Evolutionary conservation across 2,329 filamentous ascomycete genomes (phyloP).

Genomic region (Ophiostoma tasmaniense): DNA sequence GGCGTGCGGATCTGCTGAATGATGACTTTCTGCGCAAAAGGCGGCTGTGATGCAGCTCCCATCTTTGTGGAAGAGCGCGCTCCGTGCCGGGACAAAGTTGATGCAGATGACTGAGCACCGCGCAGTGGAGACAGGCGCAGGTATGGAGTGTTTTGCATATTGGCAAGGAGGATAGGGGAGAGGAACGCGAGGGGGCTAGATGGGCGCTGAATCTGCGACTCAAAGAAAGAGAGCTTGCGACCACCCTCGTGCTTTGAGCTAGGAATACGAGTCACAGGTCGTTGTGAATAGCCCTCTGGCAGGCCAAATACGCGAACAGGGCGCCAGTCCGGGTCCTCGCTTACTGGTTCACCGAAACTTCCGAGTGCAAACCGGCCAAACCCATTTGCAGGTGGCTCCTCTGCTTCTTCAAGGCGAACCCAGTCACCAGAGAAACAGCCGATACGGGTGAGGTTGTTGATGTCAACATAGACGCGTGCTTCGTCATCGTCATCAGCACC

Average conservation of each 20-base stretch:
- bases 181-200: constrained; percentile 58
- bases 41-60: constrained; percentile 47
- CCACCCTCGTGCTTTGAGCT: constrained; percentile 41
- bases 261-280: constrained; percentile 52
- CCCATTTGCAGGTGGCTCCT: constrained; percentile 62
- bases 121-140: constrained; percentile 64
- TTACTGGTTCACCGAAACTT: constrained; percentile 46
- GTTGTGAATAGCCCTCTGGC: constrained; percentile 62
- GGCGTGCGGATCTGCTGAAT: constrained; percentile 84
- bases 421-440: constrained; percentile 97
- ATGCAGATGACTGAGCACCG: not conserved
- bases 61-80: constrained; percentile 37
- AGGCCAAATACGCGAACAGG: constrained; percentile 84
- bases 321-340: constrained; percentile 61
- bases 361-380: constrained; percentile 60
- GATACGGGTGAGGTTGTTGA: constrained; percentile 74
- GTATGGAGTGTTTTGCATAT: constrained; percentile 70
- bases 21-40: constrained; percentile 65
- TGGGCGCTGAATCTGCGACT: constrained; percentile 57
- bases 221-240: constrained; percentile 53
- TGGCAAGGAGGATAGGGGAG: constrained; percentile 79
- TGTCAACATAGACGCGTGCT: constrained; percentile 82
- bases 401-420: constrained; percentile 73
- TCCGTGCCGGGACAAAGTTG: constrained; percentile 31
- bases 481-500: constrained; percentile 72